phyloP scores from a whole-genome alignment of 306 rosid genomes.

The Coriaria nepalensis region DNA sequence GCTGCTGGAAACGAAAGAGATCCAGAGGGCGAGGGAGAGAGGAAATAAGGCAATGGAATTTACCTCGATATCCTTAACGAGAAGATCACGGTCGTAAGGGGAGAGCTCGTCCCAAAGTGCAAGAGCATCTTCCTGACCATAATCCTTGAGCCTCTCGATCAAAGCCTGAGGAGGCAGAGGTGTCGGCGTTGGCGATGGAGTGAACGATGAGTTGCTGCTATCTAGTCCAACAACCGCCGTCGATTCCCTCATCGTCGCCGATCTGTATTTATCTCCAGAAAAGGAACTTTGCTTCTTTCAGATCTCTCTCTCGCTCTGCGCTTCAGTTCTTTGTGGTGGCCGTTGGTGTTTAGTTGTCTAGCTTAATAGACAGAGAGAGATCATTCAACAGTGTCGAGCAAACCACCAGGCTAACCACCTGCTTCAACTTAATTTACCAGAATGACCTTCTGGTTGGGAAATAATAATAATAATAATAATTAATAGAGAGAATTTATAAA shows the following conservation, averaged over 20 bases:
- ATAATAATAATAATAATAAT: no score
- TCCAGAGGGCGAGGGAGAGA: constrained; percentile 4
- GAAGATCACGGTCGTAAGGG: constrained; percentile 55
- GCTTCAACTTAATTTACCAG: no score
- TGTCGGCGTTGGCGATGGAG: constrained; percentile 14
- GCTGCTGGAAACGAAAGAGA: not conserved
- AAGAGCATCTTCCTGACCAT: constrained; percentile 90
- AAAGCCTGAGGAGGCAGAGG: constrained; percentile 53
- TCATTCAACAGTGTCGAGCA: no score
- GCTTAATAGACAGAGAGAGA: no score
- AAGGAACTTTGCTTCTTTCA: not conserved
- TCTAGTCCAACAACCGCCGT: constrained; percentile 30
- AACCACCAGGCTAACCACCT: no score
- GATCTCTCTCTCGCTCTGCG: constrained; percentile 9
- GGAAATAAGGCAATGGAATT: constrained; percentile 3
- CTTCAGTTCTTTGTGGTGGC: constrained; percentile 2
- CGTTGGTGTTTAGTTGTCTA: not conserved
- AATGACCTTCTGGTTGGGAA: no score
- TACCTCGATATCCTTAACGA: constrained; percentile 79
- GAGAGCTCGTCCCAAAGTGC: constrained; percentile 93
- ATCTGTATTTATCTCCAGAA: not conserved
- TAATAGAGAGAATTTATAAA: no score
- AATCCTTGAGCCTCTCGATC: constrained; percentile 86
- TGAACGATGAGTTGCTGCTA: constrained; percentile 24
- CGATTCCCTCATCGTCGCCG: constrained; percentile 27